phyloP scores from a whole-genome alignment of 139 green algal genomes.

The Auxenochlorella pyrenoidosa region DNA sequence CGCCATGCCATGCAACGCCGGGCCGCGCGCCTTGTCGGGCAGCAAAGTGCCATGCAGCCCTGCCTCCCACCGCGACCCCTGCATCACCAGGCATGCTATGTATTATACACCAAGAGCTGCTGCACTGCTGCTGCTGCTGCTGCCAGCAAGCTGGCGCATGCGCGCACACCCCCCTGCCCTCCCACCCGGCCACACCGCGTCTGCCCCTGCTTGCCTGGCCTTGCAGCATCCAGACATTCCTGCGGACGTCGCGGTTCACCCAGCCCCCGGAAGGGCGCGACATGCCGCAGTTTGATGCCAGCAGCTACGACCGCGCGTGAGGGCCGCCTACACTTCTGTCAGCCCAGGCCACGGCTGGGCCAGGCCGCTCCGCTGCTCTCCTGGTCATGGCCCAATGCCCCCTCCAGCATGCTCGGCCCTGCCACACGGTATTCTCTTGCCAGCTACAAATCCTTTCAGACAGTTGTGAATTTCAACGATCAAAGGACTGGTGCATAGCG shows the following conservation, averaged over 20 bases:
- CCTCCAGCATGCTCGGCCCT: too few species aligned
- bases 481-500: too few species aligned
- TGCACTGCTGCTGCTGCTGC: neutral
- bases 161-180: neutral
- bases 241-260: conserved; percentile 40
- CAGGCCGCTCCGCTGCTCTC: too few species aligned
- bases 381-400: too few species aligned
- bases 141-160: neutral
- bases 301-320: conserved; percentile 45
- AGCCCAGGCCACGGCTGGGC: too few species aligned
- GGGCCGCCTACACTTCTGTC: neutral
- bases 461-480: too few species aligned
- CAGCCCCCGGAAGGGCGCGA: conserved; percentile 59
- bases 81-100: too few species aligned
- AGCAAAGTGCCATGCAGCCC: neutral
- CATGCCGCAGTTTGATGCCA: conserved; percentile 66
- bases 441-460: too few species aligned
- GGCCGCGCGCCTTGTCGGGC: neutral
- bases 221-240: conserved; percentile 58
- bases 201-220: neutral
- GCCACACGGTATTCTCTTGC: too few species aligned
- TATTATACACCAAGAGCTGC: too few species aligned
- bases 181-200: neutral
- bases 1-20: neutral
- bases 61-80: too few species aligned